Percentiles rank a stretch among this genome's conserved stretches.
These are phyloP conservation scores for Barbarea vulgaris DNA, from an alignment of 345 rosid species.

Conservation along the genomic window DNA sequence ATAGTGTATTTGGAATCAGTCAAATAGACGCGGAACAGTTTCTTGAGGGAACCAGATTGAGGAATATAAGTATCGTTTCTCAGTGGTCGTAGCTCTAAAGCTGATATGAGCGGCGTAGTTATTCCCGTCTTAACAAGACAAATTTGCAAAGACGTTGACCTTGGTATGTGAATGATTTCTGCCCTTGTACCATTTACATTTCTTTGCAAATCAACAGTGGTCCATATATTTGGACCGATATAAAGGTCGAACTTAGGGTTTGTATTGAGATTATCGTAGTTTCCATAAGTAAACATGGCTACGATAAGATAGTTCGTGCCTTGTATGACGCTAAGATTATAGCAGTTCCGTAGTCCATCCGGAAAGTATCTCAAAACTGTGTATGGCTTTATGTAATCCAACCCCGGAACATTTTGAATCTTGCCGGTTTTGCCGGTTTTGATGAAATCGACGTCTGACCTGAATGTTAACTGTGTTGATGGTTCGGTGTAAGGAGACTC, in stretches of 20 bases:
- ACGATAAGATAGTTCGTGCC: constrained; percentile 33
- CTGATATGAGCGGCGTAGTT: constrained; percentile 45
- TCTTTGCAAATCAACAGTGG: constrained; percentile 28
- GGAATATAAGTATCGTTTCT: constrained; percentile 26
- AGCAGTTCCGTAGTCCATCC: constrained; percentile 34
- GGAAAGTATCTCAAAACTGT: constrained; percentile 37
- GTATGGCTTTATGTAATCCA: constrained; percentile 23
- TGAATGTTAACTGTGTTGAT: constrained; percentile 30
- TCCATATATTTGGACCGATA: constrained; percentile 42
- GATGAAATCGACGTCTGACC: constrained; percentile 22
- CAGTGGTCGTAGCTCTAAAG: constrained; percentile 42
- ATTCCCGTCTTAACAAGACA: constrained; percentile 39
- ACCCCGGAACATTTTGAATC: constrained; percentile 19
- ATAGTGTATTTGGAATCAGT: constrained; percentile 8
- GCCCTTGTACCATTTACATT: constrained; percentile 4
- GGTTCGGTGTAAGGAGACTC: constrained; percentile 41
- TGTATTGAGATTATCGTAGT: constrained; percentile 31
- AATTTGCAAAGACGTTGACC: constrained; percentile 25
- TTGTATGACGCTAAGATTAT: constrained; percentile 25
- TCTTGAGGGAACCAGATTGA: constrained; percentile 40
- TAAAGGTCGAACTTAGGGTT: constrained; percentile 34
- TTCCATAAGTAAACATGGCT: constrained; percentile 38
- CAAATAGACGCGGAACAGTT: background rate
- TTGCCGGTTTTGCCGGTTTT: constrained; percentile 29
- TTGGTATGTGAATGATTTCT: constrained; percentile 34